A percentile compares a stretch with the other conserved stretches of the same genome.
These are phyloP conservation scores for Metschnikowia lunata DNA, from an alignment of 805 yeast species.

Conservation along the genomic window DNA sequence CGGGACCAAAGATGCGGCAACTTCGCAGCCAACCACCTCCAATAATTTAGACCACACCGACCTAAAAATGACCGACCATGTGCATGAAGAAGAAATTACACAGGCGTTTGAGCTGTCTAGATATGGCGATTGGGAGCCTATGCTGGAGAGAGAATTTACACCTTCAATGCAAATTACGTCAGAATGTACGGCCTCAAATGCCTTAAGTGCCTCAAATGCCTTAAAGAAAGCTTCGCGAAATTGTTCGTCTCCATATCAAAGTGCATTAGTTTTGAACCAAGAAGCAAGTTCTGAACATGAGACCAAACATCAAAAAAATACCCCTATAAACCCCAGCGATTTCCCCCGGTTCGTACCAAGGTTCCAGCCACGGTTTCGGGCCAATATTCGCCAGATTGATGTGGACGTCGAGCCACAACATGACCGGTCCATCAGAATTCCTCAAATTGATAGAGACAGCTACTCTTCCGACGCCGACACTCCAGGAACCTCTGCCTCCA, in stretches of 20 bases:
- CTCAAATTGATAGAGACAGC: neutral
- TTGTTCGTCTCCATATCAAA: too few species aligned
- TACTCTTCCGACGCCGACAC: neutral
- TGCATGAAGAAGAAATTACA: neutral
- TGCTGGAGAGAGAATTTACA: neutral
- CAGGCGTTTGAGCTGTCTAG: too few species aligned
- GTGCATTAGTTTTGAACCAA: too few species aligned
- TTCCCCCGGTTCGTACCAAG: too few species aligned
- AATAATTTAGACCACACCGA: neutral
- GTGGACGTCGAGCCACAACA: too few species aligned
- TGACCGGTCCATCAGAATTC: neutral
- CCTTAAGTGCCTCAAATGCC: too few species aligned
- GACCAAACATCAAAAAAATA: too few species aligned
- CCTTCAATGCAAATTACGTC: neutral
- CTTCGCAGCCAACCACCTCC: constrained; percentile 4
- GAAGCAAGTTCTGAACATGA: too few species aligned
- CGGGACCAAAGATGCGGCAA: neutral
- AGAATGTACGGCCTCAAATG: neutral
- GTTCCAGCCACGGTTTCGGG: too few species aligned
- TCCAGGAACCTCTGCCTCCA: neutral
- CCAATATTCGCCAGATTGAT: too few species aligned
- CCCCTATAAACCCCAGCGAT: too few species aligned
- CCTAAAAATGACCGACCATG: neutral
- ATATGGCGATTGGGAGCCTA: neutral
- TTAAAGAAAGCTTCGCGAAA: too few species aligned